Evolutionary conservation across 306 rosid genomes (phyloP).

Genomic region (Castanea sativa): DNA sequence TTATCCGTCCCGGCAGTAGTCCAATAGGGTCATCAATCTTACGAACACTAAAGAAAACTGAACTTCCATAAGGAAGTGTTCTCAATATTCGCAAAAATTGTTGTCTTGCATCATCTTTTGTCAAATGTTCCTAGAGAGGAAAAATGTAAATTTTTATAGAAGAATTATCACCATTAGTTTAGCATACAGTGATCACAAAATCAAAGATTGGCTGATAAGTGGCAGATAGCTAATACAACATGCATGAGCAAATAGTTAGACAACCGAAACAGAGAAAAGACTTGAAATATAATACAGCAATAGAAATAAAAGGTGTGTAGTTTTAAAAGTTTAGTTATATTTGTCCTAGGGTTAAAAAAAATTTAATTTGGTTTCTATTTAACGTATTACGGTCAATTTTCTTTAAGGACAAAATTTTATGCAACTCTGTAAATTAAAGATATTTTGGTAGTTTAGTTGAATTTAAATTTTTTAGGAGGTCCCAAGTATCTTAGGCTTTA

Average conservation of each 20-base stretch:
- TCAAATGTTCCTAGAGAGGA: constrained; percentile 62
- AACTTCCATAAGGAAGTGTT: constrained; percentile 86
- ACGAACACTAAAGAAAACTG: constrained; percentile 86
- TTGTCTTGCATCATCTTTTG: constrained; percentile 91
- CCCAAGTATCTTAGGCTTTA: no score
- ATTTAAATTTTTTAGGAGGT: no score
- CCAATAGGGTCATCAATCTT: constrained; percentile 98
- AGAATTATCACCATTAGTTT: neutral
- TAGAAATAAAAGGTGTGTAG: no score
- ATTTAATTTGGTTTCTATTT: no score
- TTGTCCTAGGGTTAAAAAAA: no score
- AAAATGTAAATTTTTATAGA: neutral
- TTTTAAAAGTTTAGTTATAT: no score
- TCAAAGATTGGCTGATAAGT: neutral
- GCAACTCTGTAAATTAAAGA: no score
- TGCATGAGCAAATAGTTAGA: neutral
- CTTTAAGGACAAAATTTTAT: no score
- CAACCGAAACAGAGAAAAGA: neutral
- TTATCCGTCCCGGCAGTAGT: constrained; percentile 84
- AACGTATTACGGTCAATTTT: no score
- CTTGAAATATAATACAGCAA: neutral
- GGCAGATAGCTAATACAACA: neutral
- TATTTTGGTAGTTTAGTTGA: no score
- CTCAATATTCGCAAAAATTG: constrained; percentile 82
- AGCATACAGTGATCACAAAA: neutral